phyloP scores from a whole-genome alignment of 805 yeast species.

The Sungouiozyma intestinalis region DNA sequence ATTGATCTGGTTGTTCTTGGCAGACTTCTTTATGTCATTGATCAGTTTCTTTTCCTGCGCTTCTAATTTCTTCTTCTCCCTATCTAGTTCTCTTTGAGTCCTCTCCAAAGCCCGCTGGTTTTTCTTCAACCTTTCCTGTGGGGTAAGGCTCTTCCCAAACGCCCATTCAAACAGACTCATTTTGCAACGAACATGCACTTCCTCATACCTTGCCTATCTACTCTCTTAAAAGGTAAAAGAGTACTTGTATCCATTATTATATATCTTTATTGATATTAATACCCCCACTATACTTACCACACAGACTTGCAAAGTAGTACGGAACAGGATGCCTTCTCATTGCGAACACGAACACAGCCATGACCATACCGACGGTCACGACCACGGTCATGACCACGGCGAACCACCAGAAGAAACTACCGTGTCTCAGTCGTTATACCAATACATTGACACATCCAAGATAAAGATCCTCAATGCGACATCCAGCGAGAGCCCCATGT shows the following conservation, averaged over 20 bases:
- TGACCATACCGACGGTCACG: conserved; percentile 25
- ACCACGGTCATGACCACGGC: conserved; percentile 34
- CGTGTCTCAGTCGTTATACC: conserved; percentile 54
- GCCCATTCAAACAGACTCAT: conserved; percentile 85
- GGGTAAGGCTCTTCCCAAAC: conserved; percentile 86
- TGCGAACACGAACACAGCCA: conserved; percentile 31
- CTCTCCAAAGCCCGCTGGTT: conserved; percentile 92
- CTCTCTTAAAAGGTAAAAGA: too few species aligned
- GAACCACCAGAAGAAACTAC: conserved; percentile 63
- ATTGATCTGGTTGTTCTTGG: conserved; percentile 78
- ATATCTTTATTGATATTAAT: too few species aligned
- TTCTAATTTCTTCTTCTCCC: conserved; percentile 81
- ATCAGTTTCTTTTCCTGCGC: conserved; percentile 84
- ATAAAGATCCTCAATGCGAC: conserved; percentile 54
- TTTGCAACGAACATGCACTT: neutral
- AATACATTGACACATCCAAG: conserved; percentile 48
- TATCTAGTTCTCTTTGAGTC: conserved; percentile 83
- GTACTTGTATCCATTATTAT: too few species aligned
- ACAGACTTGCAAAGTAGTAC: too few species aligned
- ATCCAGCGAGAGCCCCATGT: conserved; percentile 30
- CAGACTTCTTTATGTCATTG: conserved; percentile 80
- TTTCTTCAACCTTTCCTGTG: conserved; percentile 87
- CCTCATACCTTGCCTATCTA: too few species aligned
- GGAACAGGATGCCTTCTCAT: conserved; percentile 20
- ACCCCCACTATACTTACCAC: too few species aligned